Percentiles rank a stretch among this genome's conserved stretches.
phyloP scores from a whole-genome alignment of 2,329 filamentous ascomycete species.

The Ceratocystis colombiana region DNA sequence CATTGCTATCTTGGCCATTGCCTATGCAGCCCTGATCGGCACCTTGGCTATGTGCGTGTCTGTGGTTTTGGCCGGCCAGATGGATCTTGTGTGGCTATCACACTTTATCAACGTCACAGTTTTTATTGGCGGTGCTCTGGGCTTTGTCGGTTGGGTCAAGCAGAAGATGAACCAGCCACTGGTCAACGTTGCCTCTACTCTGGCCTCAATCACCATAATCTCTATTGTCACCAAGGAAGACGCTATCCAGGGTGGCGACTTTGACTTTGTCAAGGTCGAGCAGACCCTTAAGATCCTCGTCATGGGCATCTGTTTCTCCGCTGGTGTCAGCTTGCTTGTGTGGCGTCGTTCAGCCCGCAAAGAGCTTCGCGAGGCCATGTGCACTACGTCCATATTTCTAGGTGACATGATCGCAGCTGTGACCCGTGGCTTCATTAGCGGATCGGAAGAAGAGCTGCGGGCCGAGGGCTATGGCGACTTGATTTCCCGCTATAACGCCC shows the following conservation, averaged over 20 bases:
- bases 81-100: slow-evolving; percentile 58
- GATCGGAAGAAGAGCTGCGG: slow-evolving; percentile 66
- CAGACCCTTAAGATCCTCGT: slow-evolving; percentile 75
- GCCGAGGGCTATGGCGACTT: slow-evolving; percentile 47
- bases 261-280: slow-evolving; percentile 69
- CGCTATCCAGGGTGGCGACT: slow-evolving; percentile 68
- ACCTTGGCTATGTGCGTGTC: slow-evolving; percentile 83
- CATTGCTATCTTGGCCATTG: slow-evolving; percentile 65
- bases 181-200: slow-evolving; percentile 74
- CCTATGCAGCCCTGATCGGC: slow-evolving; percentile 59
- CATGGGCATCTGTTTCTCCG: slow-evolving; percentile 63
- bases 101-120: slow-evolving; percentile 70
- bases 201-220: slow-evolving; percentile 81
- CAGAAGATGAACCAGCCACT: slow-evolving; percentile 66
- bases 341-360: slow-evolving; percentile 68
- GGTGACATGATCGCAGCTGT: slow-evolving; percentile 75
- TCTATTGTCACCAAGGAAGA: slow-evolving; percentile 87
- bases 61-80: slow-evolving; percentile 60
- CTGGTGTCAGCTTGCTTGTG: slow-evolving; percentile 64
- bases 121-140: slow-evolving; percentile 77
- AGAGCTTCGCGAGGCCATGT: slow-evolving; percentile 61
- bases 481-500: slow-evolving; percentile 23
- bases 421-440: slow-evolving; percentile 71
- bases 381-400: slow-evolving; percentile 55
- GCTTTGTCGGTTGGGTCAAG: slow-evolving; percentile 81